phyloP scores from a whole-genome alignment of 129 eudicot genomes.

The Mikania micrantha region DNA sequence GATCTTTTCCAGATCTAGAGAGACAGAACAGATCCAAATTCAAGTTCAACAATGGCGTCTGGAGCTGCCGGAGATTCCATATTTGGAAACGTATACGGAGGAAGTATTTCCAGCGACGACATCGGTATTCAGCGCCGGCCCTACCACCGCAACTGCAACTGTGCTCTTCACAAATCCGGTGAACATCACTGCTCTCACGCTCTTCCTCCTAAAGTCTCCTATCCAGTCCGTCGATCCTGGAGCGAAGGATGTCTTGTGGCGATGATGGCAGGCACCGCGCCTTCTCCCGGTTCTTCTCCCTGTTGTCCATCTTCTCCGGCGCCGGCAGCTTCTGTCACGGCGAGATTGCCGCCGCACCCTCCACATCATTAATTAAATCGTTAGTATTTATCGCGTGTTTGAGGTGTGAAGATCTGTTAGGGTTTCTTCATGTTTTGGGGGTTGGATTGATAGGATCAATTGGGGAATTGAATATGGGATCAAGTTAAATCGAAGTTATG shows the following conservation, averaged over 20 bases:
- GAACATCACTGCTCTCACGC: conserved; percentile 21
- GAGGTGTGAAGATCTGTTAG: conserved; percentile 23
- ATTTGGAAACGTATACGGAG: conserved; percentile 21
- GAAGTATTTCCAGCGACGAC: conserved; percentile 40
- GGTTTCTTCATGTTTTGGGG: conserved; percentile 16
- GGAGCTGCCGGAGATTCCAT: conserved; percentile 36
- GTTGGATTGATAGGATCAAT: conserved; percentile 17
- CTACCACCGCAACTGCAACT: conserved; percentile 50
- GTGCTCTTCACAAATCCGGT: conserved; percentile 46
- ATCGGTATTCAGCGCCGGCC: not conserved
- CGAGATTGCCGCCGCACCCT: conserved; percentile 23
- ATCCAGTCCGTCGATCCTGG: conserved; percentile 44
- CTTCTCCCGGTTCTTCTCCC: conserved; percentile 26
- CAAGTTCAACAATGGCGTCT: conserved; percentile 33
- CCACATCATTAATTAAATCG: conserved; percentile 10
- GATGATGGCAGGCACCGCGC: conserved; percentile 23
- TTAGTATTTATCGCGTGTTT: not conserved
- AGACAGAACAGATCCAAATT: not conserved
- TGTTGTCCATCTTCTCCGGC: conserved; percentile 24
- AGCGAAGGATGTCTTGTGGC: conserved; percentile 46
- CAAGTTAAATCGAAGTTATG: conserved; percentile 16
- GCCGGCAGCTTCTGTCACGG: not conserved
- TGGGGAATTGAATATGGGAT: not conserved
- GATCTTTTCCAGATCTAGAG: conserved; percentile 27
- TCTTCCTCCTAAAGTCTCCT: conserved; percentile 23